These are phyloP conservation scores for Rosa chinensis DNA, from an alignment of 306 rosid genomes.

Conservation along the genomic window DNA sequence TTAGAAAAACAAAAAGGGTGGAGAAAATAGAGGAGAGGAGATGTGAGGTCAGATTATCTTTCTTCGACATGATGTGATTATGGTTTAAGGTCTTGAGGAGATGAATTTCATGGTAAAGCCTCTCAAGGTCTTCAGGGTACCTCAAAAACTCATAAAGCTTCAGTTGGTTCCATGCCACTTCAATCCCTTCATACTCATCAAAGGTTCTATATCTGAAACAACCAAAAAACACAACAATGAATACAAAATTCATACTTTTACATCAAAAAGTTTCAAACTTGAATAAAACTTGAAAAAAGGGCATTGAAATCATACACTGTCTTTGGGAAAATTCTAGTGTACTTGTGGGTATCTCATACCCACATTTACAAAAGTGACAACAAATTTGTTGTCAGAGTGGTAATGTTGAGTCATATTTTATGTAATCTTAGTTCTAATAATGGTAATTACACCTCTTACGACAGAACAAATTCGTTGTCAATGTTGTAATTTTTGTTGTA, in stretches of 20 bases:
- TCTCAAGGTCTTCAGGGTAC: conserved; percentile 82
- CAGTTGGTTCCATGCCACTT: conserved; percentile 99
- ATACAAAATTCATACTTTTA: background rate
- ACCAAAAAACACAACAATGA: conserved; percentile 14
- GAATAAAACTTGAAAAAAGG: too few species aligned
- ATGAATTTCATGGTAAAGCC: conserved; percentile 89
- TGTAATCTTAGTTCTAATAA: too few species aligned
- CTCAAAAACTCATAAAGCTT: conserved; percentile 72
- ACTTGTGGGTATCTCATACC: too few species aligned
- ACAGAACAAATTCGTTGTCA: too few species aligned
- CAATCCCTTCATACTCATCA: conserved; percentile 95
- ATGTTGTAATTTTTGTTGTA: too few species aligned
- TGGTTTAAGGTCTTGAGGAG: conserved; percentile 90
- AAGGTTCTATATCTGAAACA: conserved; percentile 78
- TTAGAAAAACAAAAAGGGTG: too few species aligned
- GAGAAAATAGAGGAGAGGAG: too few species aligned
- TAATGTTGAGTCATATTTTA: too few species aligned
- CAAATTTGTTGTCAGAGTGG: too few species aligned
- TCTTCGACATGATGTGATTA: conserved; percentile 57
- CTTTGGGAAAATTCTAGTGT: conserved; percentile 34
- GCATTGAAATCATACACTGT: conserved; percentile 59
- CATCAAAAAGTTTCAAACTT: background rate
- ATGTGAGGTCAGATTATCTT: too few species aligned
- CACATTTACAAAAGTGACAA: too few species aligned
- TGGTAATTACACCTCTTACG: too few species aligned